These are phyloP conservation scores for Durusdinium trenchii DNA, from an alignment of 73 alveolate genomes.

Conservation along the genomic window DNA sequence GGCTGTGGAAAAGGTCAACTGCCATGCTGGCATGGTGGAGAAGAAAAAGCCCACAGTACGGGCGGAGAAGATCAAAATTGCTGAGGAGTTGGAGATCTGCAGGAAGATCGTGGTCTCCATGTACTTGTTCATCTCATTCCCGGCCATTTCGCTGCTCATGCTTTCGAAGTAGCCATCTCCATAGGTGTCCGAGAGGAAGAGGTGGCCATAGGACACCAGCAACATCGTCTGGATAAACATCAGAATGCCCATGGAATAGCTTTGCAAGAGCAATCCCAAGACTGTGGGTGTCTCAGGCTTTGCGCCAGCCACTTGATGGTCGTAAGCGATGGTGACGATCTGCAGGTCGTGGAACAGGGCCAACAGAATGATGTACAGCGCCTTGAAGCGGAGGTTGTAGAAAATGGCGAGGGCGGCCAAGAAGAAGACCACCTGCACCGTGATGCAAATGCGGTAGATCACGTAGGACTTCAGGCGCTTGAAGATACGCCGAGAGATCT, in stretches of 20 bases:
- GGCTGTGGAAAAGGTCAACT: conserved; percentile 59
- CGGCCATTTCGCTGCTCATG: conserved; percentile 25
- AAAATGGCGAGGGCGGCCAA: conserved; percentile 68
- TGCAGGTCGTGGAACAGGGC: conserved; percentile 83
- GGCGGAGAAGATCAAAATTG: conserved; percentile 75
- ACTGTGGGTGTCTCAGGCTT: conserved; percentile 82
- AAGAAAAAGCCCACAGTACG: conserved; percentile 85
- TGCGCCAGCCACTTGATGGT: conserved; percentile 64
- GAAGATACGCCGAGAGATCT: conserved; percentile 89
- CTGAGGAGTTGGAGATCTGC: conserved; percentile 87
- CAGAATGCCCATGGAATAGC: conserved; percentile 85
- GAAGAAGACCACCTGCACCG: conserved; percentile 81
- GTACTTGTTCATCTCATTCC: conserved; percentile 79
- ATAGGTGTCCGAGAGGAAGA: conserved; percentile 46
- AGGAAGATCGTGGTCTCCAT: conserved; percentile 89
- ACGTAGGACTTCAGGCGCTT: conserved; percentile 58
- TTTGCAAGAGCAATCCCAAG: conserved; percentile 55
- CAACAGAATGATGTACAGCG: conserved; percentile 73
- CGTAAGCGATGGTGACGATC: conserved; percentile 85
- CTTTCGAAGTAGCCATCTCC: conserved; percentile 19
- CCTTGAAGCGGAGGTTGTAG: conserved; percentile 83
- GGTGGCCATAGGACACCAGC: conserved; percentile 53
- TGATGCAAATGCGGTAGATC: conserved; percentile 88
- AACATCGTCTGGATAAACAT: conserved; percentile 71
- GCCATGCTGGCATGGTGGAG: conserved; percentile 70